These are phyloP conservation scores for Mycena galericulata DNA, from an alignment of 768 basidiomycete species.

Conservation along the genomic window DNA sequence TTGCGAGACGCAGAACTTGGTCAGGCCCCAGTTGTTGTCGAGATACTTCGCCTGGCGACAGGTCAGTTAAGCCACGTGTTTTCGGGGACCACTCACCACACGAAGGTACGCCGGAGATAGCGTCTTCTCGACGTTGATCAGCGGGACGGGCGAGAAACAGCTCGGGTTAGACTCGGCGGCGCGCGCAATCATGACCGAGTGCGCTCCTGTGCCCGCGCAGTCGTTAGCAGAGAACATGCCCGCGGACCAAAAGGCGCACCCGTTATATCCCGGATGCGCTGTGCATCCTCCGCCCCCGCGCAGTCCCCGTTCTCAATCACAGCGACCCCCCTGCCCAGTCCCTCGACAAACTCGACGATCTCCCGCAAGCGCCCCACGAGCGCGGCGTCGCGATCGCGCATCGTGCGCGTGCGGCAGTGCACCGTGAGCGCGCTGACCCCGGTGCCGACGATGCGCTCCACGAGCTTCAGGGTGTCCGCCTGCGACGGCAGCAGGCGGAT, in stretches of 20 bases:
- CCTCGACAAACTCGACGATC: conserved; percentile 87
- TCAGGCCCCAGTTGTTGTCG: conserved; percentile 83
- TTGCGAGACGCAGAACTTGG: conserved; percentile 89
- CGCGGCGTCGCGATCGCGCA: conserved; percentile 87
- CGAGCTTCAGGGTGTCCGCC: conserved; percentile 90
- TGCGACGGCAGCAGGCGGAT: conserved; percentile 90
- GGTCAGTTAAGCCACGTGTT: not conserved
- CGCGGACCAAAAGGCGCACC: conserved; percentile 60
- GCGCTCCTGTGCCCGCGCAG: conserved; percentile 65
- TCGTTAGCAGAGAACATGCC: not conserved
- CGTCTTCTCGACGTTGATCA: conserved; percentile 74
- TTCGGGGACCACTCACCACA: conserved; percentile 58
- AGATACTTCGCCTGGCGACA: conserved; percentile 74
- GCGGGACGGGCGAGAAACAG: conserved; percentile 79
- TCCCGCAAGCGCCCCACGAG: conserved; percentile 82
- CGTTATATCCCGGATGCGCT: conserved; percentile 78
- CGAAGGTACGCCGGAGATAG: conserved; percentile 81
- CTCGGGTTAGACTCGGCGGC: conserved; percentile 94
- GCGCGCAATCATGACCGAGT: conserved; percentile 96
- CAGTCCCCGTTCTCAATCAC: conserved; percentile 97
- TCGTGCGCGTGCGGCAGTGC: conserved; percentile 93
- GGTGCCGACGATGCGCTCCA: conserved; percentile 86
- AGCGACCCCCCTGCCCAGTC: conserved; percentile 81
- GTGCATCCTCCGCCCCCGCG: conserved; percentile 80
- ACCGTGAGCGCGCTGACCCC: conserved; percentile 93